Evolutionary conservation across 441 rosid genomes (phyloP).

Genomic region (Aquilaria agallochum): DNA sequence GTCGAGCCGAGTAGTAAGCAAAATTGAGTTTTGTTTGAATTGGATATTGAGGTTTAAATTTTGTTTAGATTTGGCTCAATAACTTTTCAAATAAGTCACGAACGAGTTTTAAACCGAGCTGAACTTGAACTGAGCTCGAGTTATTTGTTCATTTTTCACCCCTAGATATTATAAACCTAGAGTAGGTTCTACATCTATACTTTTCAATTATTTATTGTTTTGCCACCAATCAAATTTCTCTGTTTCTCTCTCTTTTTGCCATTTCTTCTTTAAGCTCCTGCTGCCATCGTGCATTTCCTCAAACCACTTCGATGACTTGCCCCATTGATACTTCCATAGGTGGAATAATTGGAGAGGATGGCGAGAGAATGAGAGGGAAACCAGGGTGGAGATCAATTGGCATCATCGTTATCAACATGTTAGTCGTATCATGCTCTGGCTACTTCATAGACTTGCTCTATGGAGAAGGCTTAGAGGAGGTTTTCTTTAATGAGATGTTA

Average conservation of each 20-base stretch:
- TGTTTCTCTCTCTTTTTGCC: neutral
- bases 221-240: too few relatives aligned
- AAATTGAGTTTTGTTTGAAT: too few relatives aligned
- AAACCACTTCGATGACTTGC: neutral
- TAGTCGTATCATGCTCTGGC: conserved; percentile 39
- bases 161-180: too few relatives aligned
- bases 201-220: too few relatives aligned
- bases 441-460: conserved; percentile 70
- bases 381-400: conserved; percentile 9
- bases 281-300: neutral
- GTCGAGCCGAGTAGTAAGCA: too few relatives aligned
- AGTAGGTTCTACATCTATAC: too few relatives aligned
- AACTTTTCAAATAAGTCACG: too few relatives aligned
- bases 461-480: conserved; percentile 55
- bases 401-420: conserved; percentile 27
- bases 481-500: conserved; percentile 63
- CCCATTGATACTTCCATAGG: neutral
- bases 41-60: too few relatives aligned
- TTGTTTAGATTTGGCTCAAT: too few relatives aligned
- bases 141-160: too few relatives aligned
- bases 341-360: conserved; percentile 19
- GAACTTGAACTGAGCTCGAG: too few relatives aligned
- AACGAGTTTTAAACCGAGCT: too few relatives aligned
- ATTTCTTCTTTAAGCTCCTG: neutral
- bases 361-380: conserved; percentile 32